Evolutionary conservation across 306 rosid genomes (phyloP), one percentile per base, ranked within the genome.

Genomic region (Inga laurina): DNA sequence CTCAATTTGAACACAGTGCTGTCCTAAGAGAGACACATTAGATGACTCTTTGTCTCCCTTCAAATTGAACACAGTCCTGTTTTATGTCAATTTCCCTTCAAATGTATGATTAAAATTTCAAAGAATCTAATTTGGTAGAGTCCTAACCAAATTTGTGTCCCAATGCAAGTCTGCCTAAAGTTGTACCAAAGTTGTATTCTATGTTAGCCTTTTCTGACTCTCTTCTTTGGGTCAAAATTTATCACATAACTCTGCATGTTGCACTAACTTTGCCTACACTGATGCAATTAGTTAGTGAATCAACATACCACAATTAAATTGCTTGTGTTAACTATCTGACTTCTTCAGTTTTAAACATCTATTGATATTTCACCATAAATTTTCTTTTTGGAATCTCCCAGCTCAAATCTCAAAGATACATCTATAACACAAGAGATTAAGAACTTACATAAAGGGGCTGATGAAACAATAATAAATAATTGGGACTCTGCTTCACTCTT

Each of bases 321-420:
- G 12, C 72, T 21, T 7, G 39, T 15, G 12, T 34, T 3, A 66
- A 34, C 22, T 16, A 35, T 16, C 46, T 67, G 46, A 37, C 72
- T 67, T 32, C 44, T 34, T 35, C 43, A 15, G 44, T 65, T 32
- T 7, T 7, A 65, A 65, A 10, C n/a, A 41, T 41, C 21, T 48
- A 22, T 18, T n/a, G 37, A 12, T 43, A 44, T 71, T 71, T 71
- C 35, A 43, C 56, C n/a, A 22, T 44, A 51, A 19, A 83, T 75
- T 79, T 79, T 78, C 52, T 48, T 22, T 44, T 44, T 45, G 48
- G 80, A 64, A 22, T 71, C 46, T 72, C 54, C 75, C 43, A 37
- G 78, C 82, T 71, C 88, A 87, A 84, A 82, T 82, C 82, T 87
- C 90, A 19, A 84, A 65, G 71, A 74, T 79, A 18, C 68, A 75